A percentile compares a stretch with the other conserved stretches of the same genome.
phyloP scores from a whole-genome alignment of 768 basidiomycete genomes.

The Paxillus rubicundulus region DNA sequence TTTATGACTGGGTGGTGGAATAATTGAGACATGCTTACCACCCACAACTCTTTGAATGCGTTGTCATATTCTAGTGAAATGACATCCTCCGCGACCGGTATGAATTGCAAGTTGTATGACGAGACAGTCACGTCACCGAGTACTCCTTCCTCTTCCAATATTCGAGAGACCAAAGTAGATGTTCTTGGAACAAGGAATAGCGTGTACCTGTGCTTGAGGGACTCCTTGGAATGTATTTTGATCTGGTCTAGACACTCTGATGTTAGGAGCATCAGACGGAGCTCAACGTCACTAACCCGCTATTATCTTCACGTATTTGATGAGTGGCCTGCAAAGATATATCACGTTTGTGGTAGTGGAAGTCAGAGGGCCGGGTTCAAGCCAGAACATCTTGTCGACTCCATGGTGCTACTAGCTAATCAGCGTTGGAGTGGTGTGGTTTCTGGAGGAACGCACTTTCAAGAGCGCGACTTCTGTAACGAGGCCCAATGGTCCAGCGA shows the following conservation, averaged over 20 bases:
- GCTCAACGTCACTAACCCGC: slow-evolving; percentile 58
- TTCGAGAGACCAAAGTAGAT: slow-evolving; percentile 81
- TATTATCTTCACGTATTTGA: slow-evolving; percentile 83
- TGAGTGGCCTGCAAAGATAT: slow-evolving; percentile 87
- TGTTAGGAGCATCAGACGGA: slow-evolving; percentile 19
- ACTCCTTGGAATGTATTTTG: slow-evolving; percentile 69
- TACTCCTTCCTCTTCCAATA: slow-evolving; percentile 96
- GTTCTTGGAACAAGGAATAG: slow-evolving; percentile 83
- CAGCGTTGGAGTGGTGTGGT: slow-evolving; percentile 1
- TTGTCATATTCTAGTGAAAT: slow-evolving; percentile 85
- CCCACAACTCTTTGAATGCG: slow-evolving; percentile 86
- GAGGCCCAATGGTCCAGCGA: slow-evolving; percentile 90
- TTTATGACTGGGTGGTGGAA: not conserved
- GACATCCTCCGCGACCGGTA: slow-evolving; percentile 91
- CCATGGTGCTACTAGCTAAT: slow-evolving; percentile 80
- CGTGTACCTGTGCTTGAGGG: slow-evolving; percentile 79
- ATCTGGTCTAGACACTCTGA: slow-evolving; percentile 72
- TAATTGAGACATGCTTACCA: slow-evolving; percentile 52
- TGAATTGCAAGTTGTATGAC: slow-evolving; percentile 89
- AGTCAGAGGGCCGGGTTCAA: slow-evolving; percentile 83
- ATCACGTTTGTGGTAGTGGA: slow-evolving; percentile 86
- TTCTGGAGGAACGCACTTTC: slow-evolving; percentile 55
- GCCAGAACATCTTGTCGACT: slow-evolving; percentile 99
- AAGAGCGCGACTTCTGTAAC: slow-evolving; percentile 92
- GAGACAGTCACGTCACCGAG: slow-evolving; percentile 89